A percentile compares a stretch with the other conserved stretches of the same genome.
phyloP scores from a whole-genome alignment of 495 filamentous ascomycete species.

The Endocarpon pusillum region DNA sequence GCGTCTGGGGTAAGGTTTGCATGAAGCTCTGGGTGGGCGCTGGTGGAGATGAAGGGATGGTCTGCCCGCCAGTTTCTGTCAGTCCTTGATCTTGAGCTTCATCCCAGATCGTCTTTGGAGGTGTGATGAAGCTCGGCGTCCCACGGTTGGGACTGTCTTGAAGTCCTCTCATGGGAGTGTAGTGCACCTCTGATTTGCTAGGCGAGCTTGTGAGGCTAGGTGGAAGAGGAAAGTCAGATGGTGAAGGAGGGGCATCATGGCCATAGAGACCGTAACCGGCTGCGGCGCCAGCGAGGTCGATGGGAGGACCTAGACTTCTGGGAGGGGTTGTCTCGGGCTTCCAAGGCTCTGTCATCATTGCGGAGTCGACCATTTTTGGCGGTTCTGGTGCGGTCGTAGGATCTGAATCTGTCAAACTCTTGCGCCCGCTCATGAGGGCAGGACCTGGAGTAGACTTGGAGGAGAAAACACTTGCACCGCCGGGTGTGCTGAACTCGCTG shows the following conservation, averaged over 20 bases:
- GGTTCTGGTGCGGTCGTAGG: slow-evolving; percentile 19
- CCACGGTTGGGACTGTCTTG: neutral
- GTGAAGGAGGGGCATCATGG: no score
- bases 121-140: slow-evolving; percentile 19
- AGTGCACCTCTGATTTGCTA: neutral
- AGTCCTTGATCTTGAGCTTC: slow-evolving; percentile 12
- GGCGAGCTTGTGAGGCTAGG: neutral
- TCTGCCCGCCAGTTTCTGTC: slow-evolving; percentile 18
- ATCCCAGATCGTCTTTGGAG: slow-evolving; percentile 25
- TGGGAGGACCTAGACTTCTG: no score
- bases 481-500: slow-evolving; percentile 27
- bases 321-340: slow-evolving; percentile 1
- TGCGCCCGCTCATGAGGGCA: slow-evolving; percentile 11
- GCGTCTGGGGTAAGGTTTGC: slow-evolving; percentile 6
- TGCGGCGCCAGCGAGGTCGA: no score
- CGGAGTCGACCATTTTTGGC: slow-evolving; percentile 55
- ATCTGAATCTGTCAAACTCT: slow-evolving; percentile 15
- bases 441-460: slow-evolving; percentile 38
- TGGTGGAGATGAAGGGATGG: slow-evolving; percentile 6
- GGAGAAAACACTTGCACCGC: slow-evolving; percentile 17
- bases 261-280: neutral
- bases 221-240: slow-evolving; percentile 1
- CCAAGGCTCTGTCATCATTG: slow-evolving; percentile 78
- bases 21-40: slow-evolving; percentile 10
- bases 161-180: neutral